Conservation (phyloP, 305 asterid species). For the Fraxinus angustifolia region DNA sequence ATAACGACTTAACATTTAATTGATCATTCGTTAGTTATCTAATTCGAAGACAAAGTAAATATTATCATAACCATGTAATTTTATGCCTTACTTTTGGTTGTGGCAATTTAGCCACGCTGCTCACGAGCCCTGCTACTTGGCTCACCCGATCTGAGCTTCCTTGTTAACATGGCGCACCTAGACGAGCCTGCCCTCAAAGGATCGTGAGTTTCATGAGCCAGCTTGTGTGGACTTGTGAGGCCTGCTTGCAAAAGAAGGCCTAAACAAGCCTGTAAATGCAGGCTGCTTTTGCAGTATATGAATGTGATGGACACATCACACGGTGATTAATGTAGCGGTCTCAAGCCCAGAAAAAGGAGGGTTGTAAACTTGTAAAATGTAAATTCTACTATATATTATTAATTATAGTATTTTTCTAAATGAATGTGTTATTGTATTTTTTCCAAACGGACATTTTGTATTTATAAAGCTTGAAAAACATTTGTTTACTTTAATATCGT, state of each 20-base stretch:
- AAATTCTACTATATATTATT: not conserved
- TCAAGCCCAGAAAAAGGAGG: not conserved
- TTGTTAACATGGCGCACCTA: not conserved
- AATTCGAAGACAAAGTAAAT: conserved; percentile 2
- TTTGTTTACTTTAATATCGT: not conserved
- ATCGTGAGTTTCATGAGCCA: not conserved
- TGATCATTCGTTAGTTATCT: not conserved
- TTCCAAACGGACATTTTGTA: not conserved
- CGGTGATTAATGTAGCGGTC: not conserved
- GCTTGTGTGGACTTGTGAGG: not conserved
- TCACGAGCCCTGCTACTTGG: not conserved
- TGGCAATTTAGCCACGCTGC: not conserved
- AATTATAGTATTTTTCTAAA: not conserved
- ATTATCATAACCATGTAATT: not conserved
- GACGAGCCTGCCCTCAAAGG: not conserved
- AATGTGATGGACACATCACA: not conserved
- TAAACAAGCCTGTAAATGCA: not conserved
- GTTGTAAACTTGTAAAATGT: not conserved
- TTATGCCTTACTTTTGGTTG: not conserved
- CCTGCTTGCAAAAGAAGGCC: not conserved
- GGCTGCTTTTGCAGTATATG: not conserved
- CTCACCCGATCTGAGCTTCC: not conserved
- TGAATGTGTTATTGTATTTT: not conserved
- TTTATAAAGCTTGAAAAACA: not conserved
- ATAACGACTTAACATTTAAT: not conserved